Evolutionary conservation across 2,329 filamentous ascomycete genomes (phyloP).

Genomic region (Botrytis galanthina): DNA sequence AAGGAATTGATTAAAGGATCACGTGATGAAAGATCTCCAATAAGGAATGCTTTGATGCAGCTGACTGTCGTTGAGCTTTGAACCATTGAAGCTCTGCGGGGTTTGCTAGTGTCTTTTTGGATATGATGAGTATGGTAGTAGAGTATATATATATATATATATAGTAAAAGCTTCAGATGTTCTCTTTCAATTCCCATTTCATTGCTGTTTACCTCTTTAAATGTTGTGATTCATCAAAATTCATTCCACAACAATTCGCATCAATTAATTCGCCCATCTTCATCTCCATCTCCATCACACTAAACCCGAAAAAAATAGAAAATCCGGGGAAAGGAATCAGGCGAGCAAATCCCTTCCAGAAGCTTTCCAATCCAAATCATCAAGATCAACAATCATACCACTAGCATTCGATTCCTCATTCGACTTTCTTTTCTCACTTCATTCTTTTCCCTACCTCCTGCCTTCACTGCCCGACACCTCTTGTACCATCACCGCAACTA

Average conservation of each 20-base stretch:
- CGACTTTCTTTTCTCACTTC: not conserved
- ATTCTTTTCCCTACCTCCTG: not conserved
- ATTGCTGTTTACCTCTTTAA: not conserved
- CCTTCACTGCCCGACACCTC: not conserved
- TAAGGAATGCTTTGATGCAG: conserved; percentile 11
- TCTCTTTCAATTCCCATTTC: not conserved
- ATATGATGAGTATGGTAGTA: not conserved
- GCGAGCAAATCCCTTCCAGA: conserved; percentile 16
- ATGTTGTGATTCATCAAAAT: not conserved
- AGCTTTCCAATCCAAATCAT: conserved; percentile 2
- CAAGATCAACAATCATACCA: conserved; percentile 20
- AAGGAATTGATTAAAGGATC: not conserved
- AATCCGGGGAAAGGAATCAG: conserved; percentile 21
- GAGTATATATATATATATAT: no score
- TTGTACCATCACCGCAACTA: conserved; percentile 13
- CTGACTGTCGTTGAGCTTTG: conserved; percentile 1
- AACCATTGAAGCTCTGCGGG: not conserved
- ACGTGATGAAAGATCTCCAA: not conserved
- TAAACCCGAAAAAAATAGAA: not conserved
- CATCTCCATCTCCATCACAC: not conserved
- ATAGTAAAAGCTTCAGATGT: no score
- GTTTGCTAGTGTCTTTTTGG: not conserved
- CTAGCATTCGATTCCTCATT: conserved; percentile 1
- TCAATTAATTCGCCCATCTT: not conserved
- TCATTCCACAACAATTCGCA: not conserved